These are phyloP conservation scores for Hemileccinum rubropunctum DNA, from an alignment of 768 basidiomycete genomes.

Conservation along the genomic window DNA sequence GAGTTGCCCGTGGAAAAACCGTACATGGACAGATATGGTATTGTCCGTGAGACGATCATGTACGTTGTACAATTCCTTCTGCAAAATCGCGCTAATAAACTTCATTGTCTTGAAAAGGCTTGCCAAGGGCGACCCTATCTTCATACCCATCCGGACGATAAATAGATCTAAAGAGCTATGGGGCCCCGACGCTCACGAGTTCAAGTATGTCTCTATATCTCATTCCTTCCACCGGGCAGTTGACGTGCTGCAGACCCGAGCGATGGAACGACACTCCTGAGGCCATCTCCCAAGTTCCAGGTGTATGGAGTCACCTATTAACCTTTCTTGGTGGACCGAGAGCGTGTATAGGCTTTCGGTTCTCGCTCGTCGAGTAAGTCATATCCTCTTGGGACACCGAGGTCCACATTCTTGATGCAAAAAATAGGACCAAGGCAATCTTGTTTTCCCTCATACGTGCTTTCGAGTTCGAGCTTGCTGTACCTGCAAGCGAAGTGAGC, in stretches of 20 bases:
- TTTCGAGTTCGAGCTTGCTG: slow-evolving; percentile 10
- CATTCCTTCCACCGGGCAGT: neutral
- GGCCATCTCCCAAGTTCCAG: slow-evolving; percentile 45
- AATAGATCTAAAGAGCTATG: slow-evolving; percentile 54
- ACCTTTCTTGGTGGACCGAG: slow-evolving; percentile 64
- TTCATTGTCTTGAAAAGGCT: slow-evolving; percentile 23
- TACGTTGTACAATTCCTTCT: slow-evolving; percentile 7
- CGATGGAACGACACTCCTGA: slow-evolving; percentile 55
- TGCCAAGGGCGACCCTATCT: slow-evolving; percentile 42
- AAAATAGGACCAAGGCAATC: slow-evolving; percentile 6
- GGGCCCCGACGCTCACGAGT: slow-evolving; percentile 60
- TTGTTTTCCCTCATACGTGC: slow-evolving; percentile 9
- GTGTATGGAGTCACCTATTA: slow-evolving; percentile 57
- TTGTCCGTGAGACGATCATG: slow-evolving; percentile 38
- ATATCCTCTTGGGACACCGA: neutral
- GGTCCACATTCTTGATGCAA: neutral
- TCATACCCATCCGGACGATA: slow-evolving; percentile 53
- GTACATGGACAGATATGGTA: slow-evolving; percentile 42
- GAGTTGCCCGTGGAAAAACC: slow-evolving; percentile 48
- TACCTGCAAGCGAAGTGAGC: slow-evolving; percentile 5
- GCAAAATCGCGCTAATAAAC: neutral
- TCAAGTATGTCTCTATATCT: slow-evolving; percentile 41
- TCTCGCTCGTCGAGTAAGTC: slow-evolving; percentile 57
- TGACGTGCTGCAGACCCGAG: slow-evolving; percentile 47
- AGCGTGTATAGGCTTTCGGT: slow-evolving; percentile 68